These are phyloP conservation scores for Zanthoxylum bungeanum DNA, from an alignment of 345 rosid species.

Conservation along the genomic window DNA sequence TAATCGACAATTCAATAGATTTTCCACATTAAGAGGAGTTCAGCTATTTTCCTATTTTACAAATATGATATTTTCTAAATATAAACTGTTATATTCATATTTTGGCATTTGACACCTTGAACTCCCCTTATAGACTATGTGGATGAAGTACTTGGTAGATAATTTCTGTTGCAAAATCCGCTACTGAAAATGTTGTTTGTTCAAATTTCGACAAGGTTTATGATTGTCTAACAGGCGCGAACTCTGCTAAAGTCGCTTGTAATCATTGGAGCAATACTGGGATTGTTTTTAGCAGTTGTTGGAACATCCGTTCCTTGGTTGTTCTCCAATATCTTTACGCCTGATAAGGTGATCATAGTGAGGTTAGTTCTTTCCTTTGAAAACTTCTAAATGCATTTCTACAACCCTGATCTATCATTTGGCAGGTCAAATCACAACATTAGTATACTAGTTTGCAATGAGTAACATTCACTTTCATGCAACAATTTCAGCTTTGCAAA, in stretches of 20 bases:
- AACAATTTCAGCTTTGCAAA: neutral
- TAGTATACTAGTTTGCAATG: neutral
- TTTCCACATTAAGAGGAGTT: too few species aligned
- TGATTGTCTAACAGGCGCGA: slow-evolving; percentile 39
- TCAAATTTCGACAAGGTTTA: neutral
- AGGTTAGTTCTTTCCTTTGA: slow-evolving; percentile 29
- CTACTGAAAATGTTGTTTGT: neutral
- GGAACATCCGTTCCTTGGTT: slow-evolving; percentile 48
- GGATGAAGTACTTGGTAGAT: neutral
- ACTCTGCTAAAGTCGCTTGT: slow-evolving; percentile 46
- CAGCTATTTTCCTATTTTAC: too few species aligned
- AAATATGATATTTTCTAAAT: too few species aligned
- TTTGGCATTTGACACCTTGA: neutral
- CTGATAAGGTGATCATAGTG: slow-evolving; percentile 35
- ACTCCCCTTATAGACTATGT: neutral
- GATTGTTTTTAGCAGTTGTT: slow-evolving; percentile 32
- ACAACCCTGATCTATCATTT: neutral
- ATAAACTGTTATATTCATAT: too few species aligned
- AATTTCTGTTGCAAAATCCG: neutral
- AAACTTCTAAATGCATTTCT: neutral
- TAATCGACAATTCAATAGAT: too few species aligned
- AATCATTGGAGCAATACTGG: slow-evolving; percentile 37
- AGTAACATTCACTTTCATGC: neutral
- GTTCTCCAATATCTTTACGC: slow-evolving; percentile 48
- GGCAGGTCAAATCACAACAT: too few species aligned